phyloP scores from a whole-genome alignment of 345 rosid species.

The Microcos paniculata region DNA sequence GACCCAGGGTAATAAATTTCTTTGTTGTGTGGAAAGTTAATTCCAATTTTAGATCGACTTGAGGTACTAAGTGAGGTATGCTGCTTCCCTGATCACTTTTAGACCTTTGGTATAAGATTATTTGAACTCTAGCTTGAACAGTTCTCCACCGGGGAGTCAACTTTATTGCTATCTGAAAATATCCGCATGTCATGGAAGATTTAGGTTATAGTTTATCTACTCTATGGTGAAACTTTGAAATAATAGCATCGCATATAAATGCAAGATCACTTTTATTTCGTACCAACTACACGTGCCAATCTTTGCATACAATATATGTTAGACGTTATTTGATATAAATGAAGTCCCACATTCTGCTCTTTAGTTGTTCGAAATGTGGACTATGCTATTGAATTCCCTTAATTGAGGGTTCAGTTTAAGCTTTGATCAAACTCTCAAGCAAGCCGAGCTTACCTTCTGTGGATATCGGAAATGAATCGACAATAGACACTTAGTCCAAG shows the following conservation, averaged over 20 bases:
- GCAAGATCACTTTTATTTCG: background rate
- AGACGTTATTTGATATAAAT: background rate
- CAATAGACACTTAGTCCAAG: too few species aligned
- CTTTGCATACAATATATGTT: background rate
- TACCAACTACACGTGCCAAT: background rate
- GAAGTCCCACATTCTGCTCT: background rate
- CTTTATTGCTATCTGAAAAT: background rate
- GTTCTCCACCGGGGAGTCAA: background rate
- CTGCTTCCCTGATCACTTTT: constrained; percentile 10
- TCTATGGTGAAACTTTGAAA: constrained; percentile 2
- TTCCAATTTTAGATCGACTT: constrained; percentile 76
- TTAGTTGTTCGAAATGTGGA: background rate
- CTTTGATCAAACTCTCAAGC: background rate
- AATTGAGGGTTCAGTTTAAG: background rate
- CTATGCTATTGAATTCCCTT: background rate
- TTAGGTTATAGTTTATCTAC: background rate
- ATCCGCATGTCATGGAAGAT: background rate
- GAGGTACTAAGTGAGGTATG: constrained; percentile 80
- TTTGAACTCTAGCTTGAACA: background rate
- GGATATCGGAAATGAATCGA: background rate
- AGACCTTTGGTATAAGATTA: background rate
- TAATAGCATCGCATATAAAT: background rate
- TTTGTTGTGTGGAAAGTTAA: constrained; percentile 54
- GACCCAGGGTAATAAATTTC: constrained; percentile 45
- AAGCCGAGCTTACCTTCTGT: background rate